Conservation (phyloP, 805 yeast genomes). For the Candida nonsorbophila region DNA sequence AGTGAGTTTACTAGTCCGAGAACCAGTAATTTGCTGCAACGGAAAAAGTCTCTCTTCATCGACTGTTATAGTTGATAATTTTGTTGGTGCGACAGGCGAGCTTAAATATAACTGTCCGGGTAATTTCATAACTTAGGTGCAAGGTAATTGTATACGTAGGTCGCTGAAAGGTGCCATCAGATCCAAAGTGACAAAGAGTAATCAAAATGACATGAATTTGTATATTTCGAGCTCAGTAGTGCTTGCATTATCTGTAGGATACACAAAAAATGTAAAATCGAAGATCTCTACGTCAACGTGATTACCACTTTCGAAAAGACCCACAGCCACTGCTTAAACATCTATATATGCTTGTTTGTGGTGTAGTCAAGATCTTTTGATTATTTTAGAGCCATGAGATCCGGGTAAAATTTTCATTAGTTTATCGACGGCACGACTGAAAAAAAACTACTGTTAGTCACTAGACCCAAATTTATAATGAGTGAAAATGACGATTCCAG, state of each 20-base stretch:
- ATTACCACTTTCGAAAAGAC: too few species aligned
- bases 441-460: background rate
- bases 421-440: background rate
- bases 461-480: background rate
- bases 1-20: background rate
- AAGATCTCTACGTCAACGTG: too few species aligned
- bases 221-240: too few species aligned
- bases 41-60: constrained; percentile 48
- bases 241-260: too few species aligned
- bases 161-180: background rate
- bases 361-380: constrained; percentile 1
- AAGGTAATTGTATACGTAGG: constrained; percentile 2
- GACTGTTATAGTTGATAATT: constrained; percentile 58
- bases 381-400: constrained; percentile 2
- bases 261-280: too few species aligned
- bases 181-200: constrained; percentile 1
- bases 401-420: constrained; percentile 7
- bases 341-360: too few species aligned
- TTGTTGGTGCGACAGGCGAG: too few species aligned
- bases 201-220: constrained; percentile 1
- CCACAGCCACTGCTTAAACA: too few species aligned
- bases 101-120: background rate
- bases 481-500: constrained; percentile 1
- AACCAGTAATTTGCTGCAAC: constrained; percentile 25
- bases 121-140: constrained; percentile 1